A percentile compares a stretch with the other conserved stretches of the same genome.
These are phyloP conservation scores for Solanum aculeatissimum DNA, from an alignment of 305 asterid species.

Conservation along the genomic window DNA sequence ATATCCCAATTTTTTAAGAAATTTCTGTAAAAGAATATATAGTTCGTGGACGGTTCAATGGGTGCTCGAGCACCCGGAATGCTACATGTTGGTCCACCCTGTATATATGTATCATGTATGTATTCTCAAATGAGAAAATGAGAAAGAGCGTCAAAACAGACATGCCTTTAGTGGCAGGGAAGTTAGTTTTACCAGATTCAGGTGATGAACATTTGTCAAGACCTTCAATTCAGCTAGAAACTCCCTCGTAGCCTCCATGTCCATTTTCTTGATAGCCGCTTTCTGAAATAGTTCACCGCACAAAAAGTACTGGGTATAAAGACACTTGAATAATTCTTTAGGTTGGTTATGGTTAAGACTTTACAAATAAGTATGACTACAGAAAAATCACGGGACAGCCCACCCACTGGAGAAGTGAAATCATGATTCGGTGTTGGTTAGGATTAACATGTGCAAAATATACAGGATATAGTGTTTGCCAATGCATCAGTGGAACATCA, in stretches of 20 bases:
- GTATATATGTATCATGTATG: background rate
- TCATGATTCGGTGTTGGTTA: background rate
- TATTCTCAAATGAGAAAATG: background rate
- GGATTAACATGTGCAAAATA: background rate
- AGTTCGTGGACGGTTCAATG: background rate
- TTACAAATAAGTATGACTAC: background rate
- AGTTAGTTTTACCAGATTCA: conserved; percentile 60
- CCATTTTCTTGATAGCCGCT: conserved; percentile 99
- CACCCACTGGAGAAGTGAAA: background rate
- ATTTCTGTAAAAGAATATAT: background rate
- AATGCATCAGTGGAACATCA: background rate
- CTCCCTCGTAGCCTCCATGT: conserved; percentile 86
- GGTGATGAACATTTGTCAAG: conserved; percentile 94
- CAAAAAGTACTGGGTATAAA: background rate
- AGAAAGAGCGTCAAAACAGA: background rate
- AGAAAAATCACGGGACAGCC: background rate
- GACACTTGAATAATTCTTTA: conserved; percentile 6
- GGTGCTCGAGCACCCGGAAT: background rate
- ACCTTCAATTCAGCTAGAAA: conserved; percentile 92
- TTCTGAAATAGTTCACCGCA: conserved; percentile 39
- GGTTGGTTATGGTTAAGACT: background rate
- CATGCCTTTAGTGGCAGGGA: background rate
- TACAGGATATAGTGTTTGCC: background rate
- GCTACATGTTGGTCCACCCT: background rate
- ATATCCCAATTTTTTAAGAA: background rate